Base-by-base conservation (phyloP, 257 asterid species). In the Ilex asprella region DNA sequence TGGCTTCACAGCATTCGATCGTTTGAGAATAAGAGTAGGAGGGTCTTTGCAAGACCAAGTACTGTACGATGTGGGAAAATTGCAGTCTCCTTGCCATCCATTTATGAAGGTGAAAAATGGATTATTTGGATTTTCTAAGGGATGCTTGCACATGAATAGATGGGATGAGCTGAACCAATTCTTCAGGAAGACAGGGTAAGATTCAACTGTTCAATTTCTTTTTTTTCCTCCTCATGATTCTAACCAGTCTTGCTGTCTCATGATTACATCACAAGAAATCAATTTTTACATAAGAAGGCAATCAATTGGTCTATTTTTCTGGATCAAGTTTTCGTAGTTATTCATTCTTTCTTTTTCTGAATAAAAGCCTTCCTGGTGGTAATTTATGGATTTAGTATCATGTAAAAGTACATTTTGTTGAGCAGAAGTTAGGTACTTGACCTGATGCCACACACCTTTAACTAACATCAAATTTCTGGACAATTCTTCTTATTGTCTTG, bases 31-130 rank as follows among this genome's bases (percentile, higher is more conserved):
- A 64, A 76, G 99, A 64, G 75, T 89, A 14, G 97, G 97, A 44
- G 99, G 99, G 73, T 93, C 99, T 13, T 78, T 93, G 84, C 99
- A 93, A 84, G 96, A 93, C 63, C 95, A 82, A 87, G 94, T 89
- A 31, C 21, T 79, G 46, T 93, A 93, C 70, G 67, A 71, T 35
- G 86, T 93, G 41, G 97, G 89, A 46, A 82, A 78, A 61, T 59
- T 65, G 39, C 69, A 72, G 27, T 59, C 81, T 47, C 78, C 85
- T 65, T 93, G 99, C 73, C 65, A 57, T n/a, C 71, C 82, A 16
- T 87, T 93, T 67, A 72, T 14, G 16, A 78, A 82, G 82, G 74
- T 85, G 65, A 79, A 71, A 58, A 79, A 72, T 29, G 99, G 97
- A 7, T 70, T 93, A 63, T 93, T 89, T 76, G 99, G 99, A 70